Conservation (phyloP, 1,139 yeast genomes). For the Candida sanyaensis region DNA sequence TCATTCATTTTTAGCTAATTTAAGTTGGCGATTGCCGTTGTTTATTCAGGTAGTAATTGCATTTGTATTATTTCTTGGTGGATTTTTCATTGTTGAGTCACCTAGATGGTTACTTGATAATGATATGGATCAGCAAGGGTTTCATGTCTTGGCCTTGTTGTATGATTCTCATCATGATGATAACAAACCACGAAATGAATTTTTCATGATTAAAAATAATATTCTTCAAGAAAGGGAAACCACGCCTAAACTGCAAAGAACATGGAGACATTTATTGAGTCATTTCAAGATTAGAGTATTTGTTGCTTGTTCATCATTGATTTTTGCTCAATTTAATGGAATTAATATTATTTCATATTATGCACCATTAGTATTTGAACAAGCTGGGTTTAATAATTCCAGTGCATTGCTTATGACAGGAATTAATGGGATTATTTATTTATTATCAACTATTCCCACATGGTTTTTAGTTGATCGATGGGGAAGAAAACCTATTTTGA, state of each 20-base stretch:
- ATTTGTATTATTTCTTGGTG: slow-evolving; percentile 46
- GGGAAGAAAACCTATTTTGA: slow-evolving; percentile 56
- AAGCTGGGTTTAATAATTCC: slow-evolving; percentile 54
- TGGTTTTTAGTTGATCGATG: slow-evolving; percentile 63
- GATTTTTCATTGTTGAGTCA: slow-evolving; percentile 55
- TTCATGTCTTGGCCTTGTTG: slow-evolving; percentile 78
- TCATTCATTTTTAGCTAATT: slow-evolving; percentile 39
- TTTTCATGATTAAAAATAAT: slow-evolving; percentile 77
- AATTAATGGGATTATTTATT: slow-evolving; percentile 49
- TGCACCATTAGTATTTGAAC: slow-evolving; percentile 55
- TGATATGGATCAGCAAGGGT: slow-evolving; percentile 53
- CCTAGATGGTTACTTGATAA: slow-evolving; percentile 57
- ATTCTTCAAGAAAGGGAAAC: slow-evolving; percentile 52
- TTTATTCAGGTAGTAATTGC: slow-evolving; percentile 53
- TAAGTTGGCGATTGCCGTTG: slow-evolving; percentile 56
- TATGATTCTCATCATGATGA: slow-evolving; percentile 61
- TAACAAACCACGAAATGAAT: slow-evolving; percentile 51
- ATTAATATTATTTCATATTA: slow-evolving; percentile 57
- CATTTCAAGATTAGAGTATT: slow-evolving; percentile 40
- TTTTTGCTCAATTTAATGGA: slow-evolving; percentile 59
- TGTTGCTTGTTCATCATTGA: slow-evolving; percentile 53
- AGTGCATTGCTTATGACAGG: slow-evolving; percentile 57
- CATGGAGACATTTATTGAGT: slow-evolving; percentile 47
- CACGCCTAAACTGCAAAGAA: slow-evolving; percentile 43
- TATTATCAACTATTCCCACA: slow-evolving; percentile 51